Conservation (phyloP, 176 grass and related monocot genomes). For the Cenchrus fungigraminus region DNA sequence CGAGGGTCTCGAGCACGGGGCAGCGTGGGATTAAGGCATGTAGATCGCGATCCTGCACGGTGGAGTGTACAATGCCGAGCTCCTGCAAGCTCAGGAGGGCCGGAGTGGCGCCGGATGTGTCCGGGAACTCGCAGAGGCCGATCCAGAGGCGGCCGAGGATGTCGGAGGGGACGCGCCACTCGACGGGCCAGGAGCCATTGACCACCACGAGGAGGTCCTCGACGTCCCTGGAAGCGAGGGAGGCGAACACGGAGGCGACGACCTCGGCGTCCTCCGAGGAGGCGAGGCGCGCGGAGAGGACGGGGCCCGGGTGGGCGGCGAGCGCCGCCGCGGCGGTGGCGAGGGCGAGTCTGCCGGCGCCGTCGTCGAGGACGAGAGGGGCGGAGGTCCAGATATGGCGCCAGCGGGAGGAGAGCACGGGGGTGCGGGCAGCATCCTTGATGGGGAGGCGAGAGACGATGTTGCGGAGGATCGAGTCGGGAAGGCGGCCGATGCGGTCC, state of each 20-base stretch:
- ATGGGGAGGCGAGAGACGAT: constrained; percentile 49
- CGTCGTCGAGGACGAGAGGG: constrained; percentile 40
- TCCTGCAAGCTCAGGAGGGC: constrained; percentile 33
- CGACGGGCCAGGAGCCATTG: constrained; percentile 25
- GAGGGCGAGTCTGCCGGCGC: constrained; percentile 10
- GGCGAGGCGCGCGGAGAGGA: constrained; percentile 39
- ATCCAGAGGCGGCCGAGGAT: constrained; percentile 44
- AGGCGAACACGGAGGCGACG: constrained; percentile 36
- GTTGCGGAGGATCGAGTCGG: constrained; percentile 41
- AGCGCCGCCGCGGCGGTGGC: constrained; percentile 30
- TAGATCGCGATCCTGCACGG: constrained; percentile 46
- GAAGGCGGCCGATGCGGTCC: constrained; percentile 44
- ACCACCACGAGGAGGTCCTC: constrained; percentile 42
- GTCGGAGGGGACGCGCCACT: constrained; percentile 35
- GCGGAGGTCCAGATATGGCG: constrained; percentile 44
- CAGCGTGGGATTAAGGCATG: constrained; percentile 52
- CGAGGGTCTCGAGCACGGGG: constrained; percentile 46
- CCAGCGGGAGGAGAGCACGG: constrained; percentile 53
- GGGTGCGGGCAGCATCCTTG: constrained; percentile 57
- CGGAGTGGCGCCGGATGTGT: constrained; percentile 34
- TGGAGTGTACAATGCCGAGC: constrained; percentile 38
- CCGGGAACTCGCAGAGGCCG: constrained; percentile 51
- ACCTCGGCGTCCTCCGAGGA: constrained; percentile 20
- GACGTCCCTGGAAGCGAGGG: constrained; percentile 38
- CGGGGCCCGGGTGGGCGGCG: constrained; percentile 40